Evolutionary conservation across 208 protist genomes (phyloP).

Genomic region (Trypanosomatidae sp.): DNA sequence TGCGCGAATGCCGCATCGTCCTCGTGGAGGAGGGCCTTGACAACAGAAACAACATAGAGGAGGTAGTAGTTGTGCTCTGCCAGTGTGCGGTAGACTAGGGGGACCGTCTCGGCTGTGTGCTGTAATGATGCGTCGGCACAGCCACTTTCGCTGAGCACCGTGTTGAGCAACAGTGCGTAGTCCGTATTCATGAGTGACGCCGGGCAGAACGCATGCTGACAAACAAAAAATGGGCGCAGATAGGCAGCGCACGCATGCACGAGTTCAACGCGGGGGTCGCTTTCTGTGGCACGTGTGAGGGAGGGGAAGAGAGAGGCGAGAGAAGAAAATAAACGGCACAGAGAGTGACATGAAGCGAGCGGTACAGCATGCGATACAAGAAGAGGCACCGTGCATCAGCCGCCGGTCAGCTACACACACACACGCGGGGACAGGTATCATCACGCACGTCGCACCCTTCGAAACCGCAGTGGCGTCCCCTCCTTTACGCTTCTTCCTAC

Average conservation of each 20-base stretch:
- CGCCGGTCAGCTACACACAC: neutral
- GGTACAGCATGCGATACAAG: no score
- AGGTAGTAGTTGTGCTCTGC: conserved; percentile 67
- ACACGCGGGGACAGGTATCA: neutral
- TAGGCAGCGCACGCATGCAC: neutral
- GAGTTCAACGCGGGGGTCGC: neutral
- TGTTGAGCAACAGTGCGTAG: conserved; percentile 48
- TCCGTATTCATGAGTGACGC: conserved; percentile 31
- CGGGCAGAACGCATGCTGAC: conserved; percentile 9
- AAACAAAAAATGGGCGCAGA: conserved; percentile 4
- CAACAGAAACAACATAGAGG: conserved; percentile 43
- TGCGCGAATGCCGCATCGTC: conserved; percentile 48
- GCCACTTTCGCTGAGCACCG: conserved; percentile 43
- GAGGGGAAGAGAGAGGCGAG: neutral
- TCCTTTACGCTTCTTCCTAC: neutral
- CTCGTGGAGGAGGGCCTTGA: conserved; percentile 55
- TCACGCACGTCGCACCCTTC: neutral
- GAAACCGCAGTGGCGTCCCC: neutral
- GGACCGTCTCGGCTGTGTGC: conserved; percentile 38
- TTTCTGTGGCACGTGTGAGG: neutral
- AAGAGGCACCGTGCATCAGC: neutral
- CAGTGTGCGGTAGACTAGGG: conserved; percentile 55
- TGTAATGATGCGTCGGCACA: conserved; percentile 61
- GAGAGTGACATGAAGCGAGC: neutral
- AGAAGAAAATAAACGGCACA: neutral